Evolutionary conservation across 257 asterid species (phyloP).

Genomic region (Ocimum tenuiflorum): DNA sequence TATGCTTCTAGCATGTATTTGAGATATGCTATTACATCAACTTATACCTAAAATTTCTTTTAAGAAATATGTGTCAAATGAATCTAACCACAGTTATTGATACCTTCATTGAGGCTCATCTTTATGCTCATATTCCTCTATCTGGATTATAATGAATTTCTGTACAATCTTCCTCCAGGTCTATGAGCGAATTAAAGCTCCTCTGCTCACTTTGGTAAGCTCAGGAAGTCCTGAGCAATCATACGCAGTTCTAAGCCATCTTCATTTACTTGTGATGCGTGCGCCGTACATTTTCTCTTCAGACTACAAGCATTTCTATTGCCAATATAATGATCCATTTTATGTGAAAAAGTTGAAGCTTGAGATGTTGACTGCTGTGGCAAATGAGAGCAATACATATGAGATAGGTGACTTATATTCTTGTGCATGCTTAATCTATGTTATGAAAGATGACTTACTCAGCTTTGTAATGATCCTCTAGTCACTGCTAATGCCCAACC

Average conservation of each 20-base stretch:
- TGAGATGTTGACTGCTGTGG: constrained; percentile 98
- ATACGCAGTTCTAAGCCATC: constrained; percentile 89
- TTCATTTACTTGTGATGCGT: constrained; percentile 94
- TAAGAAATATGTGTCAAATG: not conserved
- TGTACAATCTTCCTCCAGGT: constrained; percentile 44
- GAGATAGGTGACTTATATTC: constrained; percentile 65
- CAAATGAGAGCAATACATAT: constrained; percentile 95
- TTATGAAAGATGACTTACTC: constrained; percentile 10
- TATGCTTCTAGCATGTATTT: not conserved
- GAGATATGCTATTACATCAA: not conserved
- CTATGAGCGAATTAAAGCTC: constrained; percentile 97
- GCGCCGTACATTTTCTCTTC: constrained; percentile 91
- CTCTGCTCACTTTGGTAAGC: constrained; percentile 93
- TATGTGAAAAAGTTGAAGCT: constrained; percentile 96
- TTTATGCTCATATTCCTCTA: constrained; percentile 5
- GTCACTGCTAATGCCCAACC: constrained; percentile 18
- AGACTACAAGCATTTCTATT: constrained; percentile 96
- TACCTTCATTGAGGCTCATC: not conserved
- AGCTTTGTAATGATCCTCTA: constrained; percentile 16
- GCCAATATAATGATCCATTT: constrained; percentile 97
- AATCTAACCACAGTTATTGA: not conserved
- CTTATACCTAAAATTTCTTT: not conserved
- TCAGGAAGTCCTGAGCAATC: constrained; percentile 99
- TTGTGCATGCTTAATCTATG: constrained; percentile 12
- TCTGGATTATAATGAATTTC: not conserved